These are phyloP conservation scores for Castanopsis chinensis DNA, from an alignment of 306 rosid species.

Conservation along the genomic window DNA sequence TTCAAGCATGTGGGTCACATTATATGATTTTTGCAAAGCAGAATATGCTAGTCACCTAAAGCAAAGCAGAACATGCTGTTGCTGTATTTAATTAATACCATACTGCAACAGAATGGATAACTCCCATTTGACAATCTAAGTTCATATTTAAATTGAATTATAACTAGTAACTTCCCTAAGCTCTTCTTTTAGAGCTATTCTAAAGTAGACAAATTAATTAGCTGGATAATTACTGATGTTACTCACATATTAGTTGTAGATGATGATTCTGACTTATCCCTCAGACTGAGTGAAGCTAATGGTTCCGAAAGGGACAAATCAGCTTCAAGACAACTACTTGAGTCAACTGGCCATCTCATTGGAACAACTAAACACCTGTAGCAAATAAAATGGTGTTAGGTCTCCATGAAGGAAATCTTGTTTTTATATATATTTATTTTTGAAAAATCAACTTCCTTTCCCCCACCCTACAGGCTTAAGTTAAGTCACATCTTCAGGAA, in stretches of 20 bases:
- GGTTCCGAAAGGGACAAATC: conserved; percentile 7
- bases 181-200: background rate
- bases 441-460: too few species aligned
- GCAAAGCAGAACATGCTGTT: too few species aligned
- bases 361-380: conserved; percentile 28
- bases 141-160: background rate
- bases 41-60: too few species aligned
- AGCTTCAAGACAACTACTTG: background rate
- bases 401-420: background rate
- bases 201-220: background rate
- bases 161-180: background rate
- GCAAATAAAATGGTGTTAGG: background rate
- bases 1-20: too few species aligned
- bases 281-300: conserved; percentile 16
- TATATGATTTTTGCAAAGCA: too few species aligned
- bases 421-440: background rate
- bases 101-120: background rate
- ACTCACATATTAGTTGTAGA: conserved; percentile 17
- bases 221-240: background rate
- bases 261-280: conserved; percentile 4
- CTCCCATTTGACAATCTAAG: background rate
- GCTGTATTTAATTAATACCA: too few species aligned
- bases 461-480: too few species aligned
- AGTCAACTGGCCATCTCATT: conserved; percentile 32
- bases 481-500: too few species aligned